Evolutionary conservation across 192 early-diverging fungal genomes (phyloP), one percentile per base, ranked within the genome.

Genomic region (Backusella luteola): DNA sequence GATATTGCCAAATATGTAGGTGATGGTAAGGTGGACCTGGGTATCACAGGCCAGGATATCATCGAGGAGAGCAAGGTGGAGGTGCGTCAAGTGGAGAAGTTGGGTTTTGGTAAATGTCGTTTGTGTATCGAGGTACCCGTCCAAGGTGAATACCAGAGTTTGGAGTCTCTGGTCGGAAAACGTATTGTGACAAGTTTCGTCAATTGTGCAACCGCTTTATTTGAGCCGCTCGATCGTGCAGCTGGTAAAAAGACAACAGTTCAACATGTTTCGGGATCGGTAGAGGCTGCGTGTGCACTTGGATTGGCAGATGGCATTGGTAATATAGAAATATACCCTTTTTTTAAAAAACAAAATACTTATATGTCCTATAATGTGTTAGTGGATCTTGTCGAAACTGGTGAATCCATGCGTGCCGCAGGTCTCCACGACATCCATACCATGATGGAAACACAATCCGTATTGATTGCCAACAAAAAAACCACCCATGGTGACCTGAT

Each of bases 321-420:
- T 91, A 89, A 88, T 76, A 21, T 53, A 21, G 52, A n/a, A 41
- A 14, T 17, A 34, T 6, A 15, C 69, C 3, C 3, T 67, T 29
- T 2, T 12, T 29, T 11, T 67, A 19, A 6, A 17, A 49, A 6
- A 49, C 15, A n/a, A 6, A 6, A 49, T 49, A 49, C 17, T 34
- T n/a, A n/a, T 35, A 21, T 32, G 32, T 68, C 35, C 11, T 17
- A 14, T 35, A 17, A 29, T 29, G 4, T 35, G 4, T 67, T 36
- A 41, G 71, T 91, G 21, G 87, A 88, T 83, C 74, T 89, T 36
- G 89, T 93, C 36, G 97, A 98, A 85, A 95, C 95, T 21, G 98
- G 98, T 76, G 97, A 99, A 73, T 99, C 98, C 8, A 99, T 99
- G 98, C 90, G 95, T 53, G 98, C 96, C 17, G 98, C 98, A 11